Evolutionary conservation across 1,139 yeast species (phyloP), one percentile per base, ranked within the genome.

Genomic region (Lodderomyces elongisporus): DNA sequence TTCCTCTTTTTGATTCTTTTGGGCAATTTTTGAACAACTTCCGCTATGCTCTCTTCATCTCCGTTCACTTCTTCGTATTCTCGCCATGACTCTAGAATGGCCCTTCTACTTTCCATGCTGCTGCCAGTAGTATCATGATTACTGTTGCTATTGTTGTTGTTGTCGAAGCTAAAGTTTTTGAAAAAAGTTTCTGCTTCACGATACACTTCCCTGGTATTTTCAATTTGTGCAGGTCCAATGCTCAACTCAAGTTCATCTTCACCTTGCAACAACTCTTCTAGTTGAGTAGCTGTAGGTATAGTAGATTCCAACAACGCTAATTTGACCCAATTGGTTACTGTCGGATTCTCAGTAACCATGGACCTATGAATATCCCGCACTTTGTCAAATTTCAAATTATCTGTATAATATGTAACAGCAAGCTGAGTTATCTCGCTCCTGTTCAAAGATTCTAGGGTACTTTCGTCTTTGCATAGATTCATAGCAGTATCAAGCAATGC

Each of bases 51-150:
- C 3, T 58, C 64, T 0, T 46, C 54, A 14, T 62, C 56, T 0
- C 96, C 96, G 50, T 85, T 77, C 2, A 56, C 58, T 25, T 57
- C 48, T 48, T 88, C 96, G 55, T 83, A 88, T 35, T 69, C 68
- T 31, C 63, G 62, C 70, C 83, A 77, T 0, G 88, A 78, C 38
- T 83, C 80, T 20, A 80, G 60, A 4, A 88, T 53, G 1, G 66
- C 54, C 2, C 72, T 61, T 30, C 93, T 66, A 22, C 70, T 70
- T 24, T 70, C 70, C n/a, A n/a, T n/a, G n/a, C n/a, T n/a, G n/a
- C n/a, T n/a, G n/a, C n/a, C n/a, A n/a, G n/a, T n/a, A 14, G 60
- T 60, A 18, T 59, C 52, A 60, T 60, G 22, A 10, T 18, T 7
- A n/a, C n/a, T n/a, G n/a, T n/a, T n/a, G n/a, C n/a, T n/a, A n/a